Percentiles rank a stretch among this genome's conserved stretches.
phyloP scores from a whole-genome alignment of 78 protist genomes.

The Parvularia atlantis region DNA sequence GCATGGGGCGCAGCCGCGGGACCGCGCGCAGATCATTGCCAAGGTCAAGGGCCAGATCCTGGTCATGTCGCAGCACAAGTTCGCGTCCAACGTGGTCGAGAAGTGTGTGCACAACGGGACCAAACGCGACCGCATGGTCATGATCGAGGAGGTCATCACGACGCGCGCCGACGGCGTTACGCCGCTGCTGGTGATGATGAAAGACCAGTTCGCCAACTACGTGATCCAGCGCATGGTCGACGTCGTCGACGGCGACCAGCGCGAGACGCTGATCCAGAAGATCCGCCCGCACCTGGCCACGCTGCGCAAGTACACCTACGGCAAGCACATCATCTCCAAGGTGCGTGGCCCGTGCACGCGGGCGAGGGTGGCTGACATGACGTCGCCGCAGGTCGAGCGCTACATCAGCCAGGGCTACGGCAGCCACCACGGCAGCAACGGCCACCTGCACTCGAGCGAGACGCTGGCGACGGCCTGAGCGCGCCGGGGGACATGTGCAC shows the following conservation, averaged over 20 bases:
- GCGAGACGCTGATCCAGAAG: background rate
- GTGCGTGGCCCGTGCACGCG: no score
- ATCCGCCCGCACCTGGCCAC: slow-evolving; percentile 31
- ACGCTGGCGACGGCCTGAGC: no score
- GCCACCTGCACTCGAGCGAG: no score
- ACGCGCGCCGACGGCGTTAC: slow-evolving; percentile 12
- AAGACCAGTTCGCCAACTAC: slow-evolving; percentile 87
- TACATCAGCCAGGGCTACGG: no score
- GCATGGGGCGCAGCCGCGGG: background rate
- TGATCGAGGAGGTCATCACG: slow-evolving; percentile 29
- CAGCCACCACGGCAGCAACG: no score
- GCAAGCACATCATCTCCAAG: slow-evolving; percentile 83
- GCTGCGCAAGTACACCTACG: slow-evolving; percentile 64
- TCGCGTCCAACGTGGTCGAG: slow-evolving; percentile 81
- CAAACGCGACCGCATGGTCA: background rate
- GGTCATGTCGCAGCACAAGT: slow-evolving; percentile 75
- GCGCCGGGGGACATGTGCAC: no score
- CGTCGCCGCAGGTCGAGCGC: no score
- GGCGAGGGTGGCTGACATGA: no score
- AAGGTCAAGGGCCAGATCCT: slow-evolving; percentile 55
- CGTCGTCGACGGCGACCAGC: slow-evolving; percentile 38
- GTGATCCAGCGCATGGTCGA: slow-evolving; percentile 86
- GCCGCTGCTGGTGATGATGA: slow-evolving; percentile 42
- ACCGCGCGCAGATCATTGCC: slow-evolving; percentile 14
- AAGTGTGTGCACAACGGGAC: slow-evolving; percentile 18